A percentile compares a stretch with the other conserved stretches of the same genome.
Conservation (phyloP, 179 eudicot genomes). For the Silene coronaria region DNA sequence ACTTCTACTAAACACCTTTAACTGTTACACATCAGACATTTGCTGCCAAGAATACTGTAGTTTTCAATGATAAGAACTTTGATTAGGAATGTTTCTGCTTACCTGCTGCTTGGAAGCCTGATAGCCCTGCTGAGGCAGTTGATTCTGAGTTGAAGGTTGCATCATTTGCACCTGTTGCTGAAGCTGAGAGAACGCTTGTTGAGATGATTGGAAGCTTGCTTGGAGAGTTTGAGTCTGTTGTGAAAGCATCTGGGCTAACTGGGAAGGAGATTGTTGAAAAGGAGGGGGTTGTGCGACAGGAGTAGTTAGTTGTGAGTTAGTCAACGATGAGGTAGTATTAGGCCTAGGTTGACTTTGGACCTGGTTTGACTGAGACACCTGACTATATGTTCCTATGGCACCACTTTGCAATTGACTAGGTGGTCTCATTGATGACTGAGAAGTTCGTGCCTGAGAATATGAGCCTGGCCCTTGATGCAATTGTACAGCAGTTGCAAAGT, state of each 20-base stretch:
- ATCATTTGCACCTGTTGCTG: slow-evolving; percentile 84
- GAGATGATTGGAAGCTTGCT: slow-evolving; percentile 84
- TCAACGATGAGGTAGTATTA: slow-evolving; percentile 33
- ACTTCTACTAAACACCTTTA: background rate
- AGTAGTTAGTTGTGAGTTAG: slow-evolving; percentile 39
- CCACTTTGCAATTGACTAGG: slow-evolving; percentile 39
- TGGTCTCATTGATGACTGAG: slow-evolving; percentile 38
- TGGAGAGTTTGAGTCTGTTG: slow-evolving; percentile 80
- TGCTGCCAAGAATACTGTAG: background rate
- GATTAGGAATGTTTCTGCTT: background rate
- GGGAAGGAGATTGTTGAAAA: slow-evolving; percentile 70
- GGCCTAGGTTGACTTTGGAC: slow-evolving; percentile 34
- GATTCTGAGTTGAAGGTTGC: slow-evolving; percentile 69
- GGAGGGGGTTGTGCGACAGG: slow-evolving; percentile 30
- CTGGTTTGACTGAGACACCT: slow-evolving; percentile 42
- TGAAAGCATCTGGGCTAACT: slow-evolving; percentile 82
- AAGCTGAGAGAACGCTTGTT: slow-evolving; percentile 76
- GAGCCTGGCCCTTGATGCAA: slow-evolving; percentile 38
- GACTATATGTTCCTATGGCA: slow-evolving; percentile 45
- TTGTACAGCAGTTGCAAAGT: slow-evolving; percentile 44
- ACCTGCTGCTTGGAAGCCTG: slow-evolving; percentile 71
- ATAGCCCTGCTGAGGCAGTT: slow-evolving; percentile 44
- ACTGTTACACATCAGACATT: background rate
- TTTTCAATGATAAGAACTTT: background rate
- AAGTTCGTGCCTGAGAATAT: slow-evolving; percentile 37